These are phyloP conservation scores for Schizophyllum commune DNA, from an alignment of 1,284 basidiomycete genomes.

Conservation along the genomic window DNA sequence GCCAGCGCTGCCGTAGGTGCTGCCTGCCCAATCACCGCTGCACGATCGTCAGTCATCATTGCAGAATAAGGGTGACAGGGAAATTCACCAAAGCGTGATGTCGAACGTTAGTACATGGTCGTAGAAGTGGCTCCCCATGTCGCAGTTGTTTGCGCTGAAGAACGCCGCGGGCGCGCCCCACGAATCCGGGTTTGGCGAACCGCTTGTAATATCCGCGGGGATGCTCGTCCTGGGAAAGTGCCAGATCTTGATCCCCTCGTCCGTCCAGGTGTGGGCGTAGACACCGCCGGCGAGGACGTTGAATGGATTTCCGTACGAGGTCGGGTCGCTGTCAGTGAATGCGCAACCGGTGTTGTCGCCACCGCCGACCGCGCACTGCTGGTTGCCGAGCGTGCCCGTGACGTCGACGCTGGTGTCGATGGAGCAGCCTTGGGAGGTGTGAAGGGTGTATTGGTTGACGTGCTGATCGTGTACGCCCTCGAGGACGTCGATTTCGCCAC, in stretches of 20 bases:
- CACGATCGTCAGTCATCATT: not conserved
- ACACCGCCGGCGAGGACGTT: conserved; percentile 42
- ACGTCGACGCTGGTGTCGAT: conserved; percentile 29
- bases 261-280: conserved; percentile 66
- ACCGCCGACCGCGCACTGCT: conserved; percentile 39
- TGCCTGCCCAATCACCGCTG: conserved; percentile 7
- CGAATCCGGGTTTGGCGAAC: conserved; percentile 5
- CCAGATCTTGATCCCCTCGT: conserved; percentile 69
- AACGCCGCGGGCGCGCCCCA: conserved; percentile 8
- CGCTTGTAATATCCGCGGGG: conserved; percentile 9
- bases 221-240: conserved; percentile 55
- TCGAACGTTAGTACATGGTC: conserved; percentile 7
- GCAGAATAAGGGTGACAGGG: not conserved
- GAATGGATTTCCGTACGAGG: conserved; percentile 65
- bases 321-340: conserved; percentile 42
- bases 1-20: not conserved
- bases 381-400: conserved; percentile 27
- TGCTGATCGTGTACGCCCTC: conserved; percentile 58
- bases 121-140: conserved; percentile 2
- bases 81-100: conserved; percentile 1
- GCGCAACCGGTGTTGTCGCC: conserved; percentile 62
- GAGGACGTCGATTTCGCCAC: conserved; percentile 65
- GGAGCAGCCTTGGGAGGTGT: conserved; percentile 53
- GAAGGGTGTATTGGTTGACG: conserved; percentile 66
- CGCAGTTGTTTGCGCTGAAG: conserved; percentile 4